Base-by-base conservation (phyloP, 2,329 filamentous ascomycete species). In the Trichoderma atrobrunneum region DNA sequence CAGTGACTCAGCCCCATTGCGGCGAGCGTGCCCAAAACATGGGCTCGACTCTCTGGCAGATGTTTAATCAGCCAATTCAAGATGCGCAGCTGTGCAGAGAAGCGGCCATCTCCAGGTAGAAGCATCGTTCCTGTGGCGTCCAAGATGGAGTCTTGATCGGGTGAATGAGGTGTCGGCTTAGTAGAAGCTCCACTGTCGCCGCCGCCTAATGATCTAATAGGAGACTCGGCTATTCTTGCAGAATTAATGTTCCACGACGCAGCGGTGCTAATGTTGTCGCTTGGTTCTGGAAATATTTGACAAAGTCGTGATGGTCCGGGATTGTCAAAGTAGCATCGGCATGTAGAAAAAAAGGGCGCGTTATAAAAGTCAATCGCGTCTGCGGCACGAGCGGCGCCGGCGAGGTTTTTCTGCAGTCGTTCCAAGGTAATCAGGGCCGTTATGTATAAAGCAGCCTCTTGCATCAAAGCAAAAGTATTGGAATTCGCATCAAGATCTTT, bases 341-440 rank as follows among this genome's bases (percentile, higher is more conserved):
- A 66, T 3, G 28, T 66, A 18, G 64, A 66, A 21, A 66, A 66
- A 6, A 56, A 36, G 7, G 64, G 39, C 5, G 64, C 16, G 28
- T 66, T 66, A 3, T 66, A 66, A 16, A 66, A 66, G 32, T 66
- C 64, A 57, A 66, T 57, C 5, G 64, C 64, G 7, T 66, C 64
- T 8, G 48, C 16, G 8, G 64, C 64, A 57, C 64, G 48, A 66
- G 64, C 64, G n/a, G 64, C 64, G 7, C 64, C 64, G 10, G 14
- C 64, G 30, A 66, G 64, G 18, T 66, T 57, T 12, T 66, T 66
- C 6, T 32, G 21, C 3, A 66, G 30, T 6, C 64, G 21, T 3
- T 54, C 64, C 0, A 56, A 5, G 30, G 32, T 56, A 10, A 66
- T 66, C 5, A 66, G 14, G 3, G n/a, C 48, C 2, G 64, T 66